Evolutionary conservation across 73 alveolate genomes (phyloP).

Genomic region (Blepharisma japonicum): DNA sequence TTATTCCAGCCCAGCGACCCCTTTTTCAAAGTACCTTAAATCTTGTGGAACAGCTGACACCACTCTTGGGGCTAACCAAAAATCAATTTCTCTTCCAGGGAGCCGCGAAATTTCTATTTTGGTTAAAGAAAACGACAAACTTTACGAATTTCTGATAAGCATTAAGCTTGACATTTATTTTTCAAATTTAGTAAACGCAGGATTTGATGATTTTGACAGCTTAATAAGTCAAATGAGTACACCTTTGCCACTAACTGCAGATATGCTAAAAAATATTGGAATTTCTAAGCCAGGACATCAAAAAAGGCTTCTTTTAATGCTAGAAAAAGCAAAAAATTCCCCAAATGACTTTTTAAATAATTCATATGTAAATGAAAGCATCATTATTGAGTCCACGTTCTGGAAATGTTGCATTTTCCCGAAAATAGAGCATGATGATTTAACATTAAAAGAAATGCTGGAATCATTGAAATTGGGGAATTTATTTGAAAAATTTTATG

Average conservation of each 20-base stretch:
- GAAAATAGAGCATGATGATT: background rate
- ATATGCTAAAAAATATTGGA: background rate
- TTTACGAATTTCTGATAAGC: no score
- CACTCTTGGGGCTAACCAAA: no score
- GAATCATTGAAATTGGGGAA: background rate
- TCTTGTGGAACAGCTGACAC: no score
- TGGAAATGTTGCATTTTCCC: constrained; percentile 16
- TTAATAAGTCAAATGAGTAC: background rate
- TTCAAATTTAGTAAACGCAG: background rate
- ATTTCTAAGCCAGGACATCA: constrained; percentile 16
- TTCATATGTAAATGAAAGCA: background rate
- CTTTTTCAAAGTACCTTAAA: no score
- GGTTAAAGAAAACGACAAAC: no score
- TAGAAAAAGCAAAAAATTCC: background rate
- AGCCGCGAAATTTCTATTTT: no score
- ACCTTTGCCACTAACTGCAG: constrained; percentile 17
- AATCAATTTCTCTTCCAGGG: no score
- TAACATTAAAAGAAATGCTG: background rate
- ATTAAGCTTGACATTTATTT: constrained; percentile 9
- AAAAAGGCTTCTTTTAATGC: background rate
- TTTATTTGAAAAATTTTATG: background rate
- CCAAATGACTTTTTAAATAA: background rate
- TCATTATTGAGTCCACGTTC: no score
- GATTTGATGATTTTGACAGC: constrained; percentile 14
- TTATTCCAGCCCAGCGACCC: no score